Base-by-base conservation (phyloP, 257 asterid species). In the Ehretia macrophylla region DNA sequence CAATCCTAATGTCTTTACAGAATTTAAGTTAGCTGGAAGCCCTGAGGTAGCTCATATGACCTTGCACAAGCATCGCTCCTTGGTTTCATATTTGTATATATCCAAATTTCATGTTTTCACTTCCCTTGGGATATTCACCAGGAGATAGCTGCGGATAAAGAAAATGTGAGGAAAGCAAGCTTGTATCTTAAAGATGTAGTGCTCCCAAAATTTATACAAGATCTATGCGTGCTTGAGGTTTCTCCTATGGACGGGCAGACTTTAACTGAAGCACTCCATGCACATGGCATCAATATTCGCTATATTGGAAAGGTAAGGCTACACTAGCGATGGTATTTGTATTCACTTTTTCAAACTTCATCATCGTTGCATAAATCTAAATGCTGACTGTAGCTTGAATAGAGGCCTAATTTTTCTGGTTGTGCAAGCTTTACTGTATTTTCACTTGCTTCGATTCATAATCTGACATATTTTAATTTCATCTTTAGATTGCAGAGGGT, bases 181-280 rank as follows among this genome's bases (percentile, higher is more conserved):
- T 64, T 65, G 37, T 75, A 87, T 75, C 94, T 90, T 42, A 81
- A 75, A 68, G 89, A 85, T 55, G 78, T 82, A 51, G 82, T 82
- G 51, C 81, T 87, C 51, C 94, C 94, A 14, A 90, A 87, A 75
- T 87, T 90, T 75, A 66, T 85, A 47, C 77, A 80, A 64, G 96
- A 90, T 75, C 88, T 90, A 53, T 73, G 87, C 72, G 72, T 86
- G 59, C 98, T 90, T 63, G 98, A 90, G 72, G 95, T 90, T 77
- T 90, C 98, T 60, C 98, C 98, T 51, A 87, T 87, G 96, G 96
- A 90, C 74, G 98, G 98, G 19, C 95, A 85, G 49, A 87, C 98
- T 54, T 76, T 90, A 58, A 90, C 95, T 44, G 98, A 90, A 75
- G 94, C 96, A 47, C 91, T 90, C 64, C 98, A 85, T 82, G 91